Conservation (phyloP, 345 rosid species). For the thale cress (Arabidopsis thaliana) region TAIR10.1 NC_003076.8:547001-547500, state of each 20-base stretch:
- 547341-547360: conserved; percentile 1
- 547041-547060: neutral
- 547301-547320: neutral
- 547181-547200: neutral
- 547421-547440: neutral
- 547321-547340: neutral
- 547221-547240: neutral
- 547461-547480: neutral
- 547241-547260: neutral
- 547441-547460: neutral
- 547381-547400: conserved; percentile 35
- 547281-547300: neutral
- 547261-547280: neutral
- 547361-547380: conserved; percentile 41
- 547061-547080: too few species aligned
- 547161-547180: neutral
- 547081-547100: neutral
- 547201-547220: neutral
- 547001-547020: conserved; percentile 7
- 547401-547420: neutral
- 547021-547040: neutral
- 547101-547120: neutral
- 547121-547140: neutral
- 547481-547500: conserved; percentile 39
- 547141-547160: neutral